Base-by-base conservation (phyloP, 805 yeast species). In the Vanderwaltozyma verrucispora region DNA sequence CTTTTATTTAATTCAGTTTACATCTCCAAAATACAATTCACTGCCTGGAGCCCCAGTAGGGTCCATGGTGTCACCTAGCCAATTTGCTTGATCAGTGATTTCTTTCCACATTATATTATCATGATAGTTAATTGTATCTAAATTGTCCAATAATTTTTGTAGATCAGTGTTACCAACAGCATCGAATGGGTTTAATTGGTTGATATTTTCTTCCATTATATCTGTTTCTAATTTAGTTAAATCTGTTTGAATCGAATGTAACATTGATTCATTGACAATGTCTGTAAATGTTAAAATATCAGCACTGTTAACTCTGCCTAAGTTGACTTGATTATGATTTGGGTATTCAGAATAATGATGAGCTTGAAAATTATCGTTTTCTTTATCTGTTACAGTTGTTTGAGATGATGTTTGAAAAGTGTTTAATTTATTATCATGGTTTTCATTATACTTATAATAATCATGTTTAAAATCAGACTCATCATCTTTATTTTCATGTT, bases 1-100 rank as follows among this genome's bases (percentile, higher is more conserved):
- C 13, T 28, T 29, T 15, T 18, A 23, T 8, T 18, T 14, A 20
- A 12, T 4, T 18, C 29, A 24, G 15, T 29, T 30, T 12, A 45
- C 35, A 13, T 41, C 52, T 12, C 53, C 51, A 34, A 49, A 41
- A 28, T 48, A 48, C 14, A 43, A 37, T 34, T 53, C 59, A 12
- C 46, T 51, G 3, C 48, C 53, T 7, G 48, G 47, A 1, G 58
- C 43, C 3, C 46, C 52, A 3, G 58, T 40, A 12, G 58, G 56
- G 28, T 56, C 60, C 53, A 49, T 51, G 2, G 53, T 45, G 31
- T 65, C 73, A 39, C 71, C 71, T 39, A 82, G 57, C 94, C 94
- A 82, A 46, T 73, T 77, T 0, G 88, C 88, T 49, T 80, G 85
- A 49, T 72, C 73, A 0, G 87, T 75, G 38, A 82, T 77, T 44